Percentiles rank a stretch among this genome's conserved stretches.
These are phyloP conservation scores for Termitomyces sp. DNA, from an alignment of 768 basidiomycete genomes.

Conservation along the genomic window DNA sequence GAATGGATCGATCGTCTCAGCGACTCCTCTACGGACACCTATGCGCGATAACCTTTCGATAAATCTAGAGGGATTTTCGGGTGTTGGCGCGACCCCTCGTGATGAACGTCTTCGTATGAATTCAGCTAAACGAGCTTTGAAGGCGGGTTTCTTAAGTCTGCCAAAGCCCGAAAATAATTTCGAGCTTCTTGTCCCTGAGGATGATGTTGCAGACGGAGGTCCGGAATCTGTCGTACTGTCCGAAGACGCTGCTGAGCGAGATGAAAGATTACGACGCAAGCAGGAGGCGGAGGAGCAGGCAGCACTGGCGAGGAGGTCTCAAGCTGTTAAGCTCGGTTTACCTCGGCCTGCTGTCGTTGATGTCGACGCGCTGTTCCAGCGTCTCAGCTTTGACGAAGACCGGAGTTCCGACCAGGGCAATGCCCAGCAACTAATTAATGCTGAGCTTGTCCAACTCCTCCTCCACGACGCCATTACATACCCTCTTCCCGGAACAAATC, in stretches of 20 bases:
- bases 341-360: slow-evolving; percentile 88
- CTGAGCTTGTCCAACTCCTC: slow-evolving; percentile 74
- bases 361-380: slow-evolving; percentile 53
- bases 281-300: slow-evolving; percentile 76
- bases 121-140: slow-evolving; percentile 70
- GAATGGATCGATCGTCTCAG: slow-evolving; percentile 39
- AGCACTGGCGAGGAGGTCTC: slow-evolving; percentile 77
- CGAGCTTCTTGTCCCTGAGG: slow-evolving; percentile 88
- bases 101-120: slow-evolving; percentile 60
- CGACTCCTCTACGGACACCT: slow-evolving; percentile 91
- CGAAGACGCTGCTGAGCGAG: slow-evolving; percentile 89
- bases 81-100: slow-evolving; percentile 66
- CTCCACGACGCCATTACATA: slow-evolving; percentile 84
- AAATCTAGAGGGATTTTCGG: slow-evolving; percentile 65
- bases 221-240: slow-evolving; percentile 26
- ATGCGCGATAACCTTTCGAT: slow-evolving; percentile 89
- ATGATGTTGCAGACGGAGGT: slow-evolving; percentile 68
- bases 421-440: slow-evolving; percentile 64
- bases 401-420: slow-evolving; percentile 35
- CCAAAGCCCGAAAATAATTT: slow-evolving; percentile 98
- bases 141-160: slow-evolving; percentile 75
- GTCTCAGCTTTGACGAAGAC: slow-evolving; percentile 48
- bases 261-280: slow-evolving; percentile 61
- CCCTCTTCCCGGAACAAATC: slow-evolving; percentile 83
- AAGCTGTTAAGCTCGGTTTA: slow-evolving; percentile 73